Evolutionary conservation across 176 grass and related monocot species (phyloP), one percentile per base, ranked within the genome.

Genomic region (Oryza coarctata): DNA sequence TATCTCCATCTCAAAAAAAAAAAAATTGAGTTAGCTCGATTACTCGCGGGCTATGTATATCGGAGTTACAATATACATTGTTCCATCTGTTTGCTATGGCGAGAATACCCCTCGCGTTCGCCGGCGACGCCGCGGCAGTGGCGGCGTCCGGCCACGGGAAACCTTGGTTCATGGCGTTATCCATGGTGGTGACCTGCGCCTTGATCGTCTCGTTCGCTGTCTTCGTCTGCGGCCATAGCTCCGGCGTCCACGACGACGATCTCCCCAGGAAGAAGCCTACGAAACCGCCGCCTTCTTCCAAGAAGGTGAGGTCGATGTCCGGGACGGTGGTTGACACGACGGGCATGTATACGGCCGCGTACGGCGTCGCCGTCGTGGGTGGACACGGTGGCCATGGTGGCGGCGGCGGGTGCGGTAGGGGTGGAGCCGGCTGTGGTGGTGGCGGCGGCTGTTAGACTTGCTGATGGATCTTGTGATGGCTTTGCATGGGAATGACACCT

Each of bases 201-300:
- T 79, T 35, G n/a, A 0, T 63, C 41, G 18, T 68, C 13, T 72
- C 78, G 1, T 25, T 88, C 18, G 82, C 75, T 15, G 75, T 92
- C 32, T 92, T 92, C 69, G 13, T 85, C 68, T 92, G 90, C 78
- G 73, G 78, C 39, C 78, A 15, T 34, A 62, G 74, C 71, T 60
- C 52, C 9, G 5, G 29, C 40, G 58, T 15, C 20, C 22, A 58
- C 62, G 63, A 12, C 50, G 70, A 74, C 27, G 17, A 31, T 17
- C 30, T 1, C 15, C 70, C 57, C 18, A 66, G 14, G 72, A 85
- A 85, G 75, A 68, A 64, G 60, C 71, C 68, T 2, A 11, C 57
- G 17, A 20, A 61, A 7, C 14, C 67, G 4, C 20, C 25, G 9
- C 22, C 67, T 6, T 7, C 35, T 25, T 9, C 38, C 57, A 0